Base-by-base conservation (phyloP, 805 yeast genomes). In the Lipomyces sp. region DNA sequence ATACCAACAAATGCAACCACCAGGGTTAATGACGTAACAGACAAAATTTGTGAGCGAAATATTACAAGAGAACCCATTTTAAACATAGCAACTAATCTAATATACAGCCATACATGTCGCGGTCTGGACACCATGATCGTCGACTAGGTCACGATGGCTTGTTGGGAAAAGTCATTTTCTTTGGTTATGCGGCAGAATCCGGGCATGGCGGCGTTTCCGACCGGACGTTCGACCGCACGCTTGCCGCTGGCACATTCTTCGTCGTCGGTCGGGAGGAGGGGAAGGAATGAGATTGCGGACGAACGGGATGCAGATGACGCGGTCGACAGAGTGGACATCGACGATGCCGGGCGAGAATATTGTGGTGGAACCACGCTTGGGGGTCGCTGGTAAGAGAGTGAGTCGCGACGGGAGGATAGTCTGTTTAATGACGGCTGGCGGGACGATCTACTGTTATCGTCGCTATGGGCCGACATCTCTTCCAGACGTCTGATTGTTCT, bases 251-350 rank as follows among this genome's bases (percentile, higher is more conserved):
- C 54, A 10, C 32, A 29, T 29, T 33, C 55, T 29, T 53, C 42
- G 7, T 32, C 35, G 53, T 35, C 61, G 45, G 32, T 24, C 3
- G 61, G 61, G n/a, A 58, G 55, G 7, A 58, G 61, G 29, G 61
- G 61, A n/a, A 58, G 37, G 48, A 58, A 58, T 18, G 58, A 33
- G 34, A 55, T 24, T 11, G 32, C 32, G 29, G 55, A 33, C 39
- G 37, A 15, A 13, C 18, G 57, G 5, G 57, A 34, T 24, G 24
- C 24, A 18, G 35, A 24, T 24, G 57, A 29, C 15, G 57, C 35
- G 11, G 57, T 30, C 10, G 24, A 32, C 39, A n/a, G 29, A 1
- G 35, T 18, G 6, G 57, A 32, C 57, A 34, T 53, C 18, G 57
- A 32, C 30, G 57, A 42, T 6, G 48, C 48, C 7, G 48, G 29